These are phyloP conservation scores for Candida qinlingensis DNA, from an alignment of 805 yeast species.

Conservation along the genomic window DNA sequence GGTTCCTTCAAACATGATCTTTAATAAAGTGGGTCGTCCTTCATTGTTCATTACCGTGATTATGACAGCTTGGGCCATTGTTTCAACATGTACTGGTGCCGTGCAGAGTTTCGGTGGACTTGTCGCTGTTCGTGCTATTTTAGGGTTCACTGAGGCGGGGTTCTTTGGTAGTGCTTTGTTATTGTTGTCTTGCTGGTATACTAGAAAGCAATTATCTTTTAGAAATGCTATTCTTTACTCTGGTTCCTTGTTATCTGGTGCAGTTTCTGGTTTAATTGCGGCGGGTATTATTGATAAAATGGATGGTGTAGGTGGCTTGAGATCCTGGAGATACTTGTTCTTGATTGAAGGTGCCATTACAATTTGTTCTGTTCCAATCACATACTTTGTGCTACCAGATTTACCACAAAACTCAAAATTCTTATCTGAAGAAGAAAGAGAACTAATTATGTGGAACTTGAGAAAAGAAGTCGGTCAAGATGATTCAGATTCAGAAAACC, in stretches of 20 bases:
- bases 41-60: constrained; percentile 42
- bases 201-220: constrained; percentile 42
- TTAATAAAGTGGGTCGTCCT: constrained; percentile 43
- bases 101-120: constrained; percentile 26
- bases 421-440: constrained; percentile 40
- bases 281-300: constrained; percentile 44
- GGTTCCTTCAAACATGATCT: constrained; percentile 41
- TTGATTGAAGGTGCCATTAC: constrained; percentile 53
- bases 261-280: constrained; percentile 49
- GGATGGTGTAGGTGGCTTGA: constrained; percentile 36
- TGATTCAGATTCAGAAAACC: constrained; percentile 21
- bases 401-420: constrained; percentile 46
- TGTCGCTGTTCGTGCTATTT: constrained; percentile 30
- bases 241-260: constrained; percentile 47
- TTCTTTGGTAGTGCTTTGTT: constrained; percentile 46
- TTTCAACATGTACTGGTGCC: constrained; percentile 34
- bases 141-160: constrained; percentile 44
- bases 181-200: constrained; percentile 52
- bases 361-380: constrained; percentile 41
- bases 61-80: constrained; percentile 43
- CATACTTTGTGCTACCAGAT: constrained; percentile 45
- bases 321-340: constrained; percentile 53
- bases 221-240: constrained; percentile 46
- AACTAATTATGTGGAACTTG: constrained; percentile 25
- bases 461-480: constrained; percentile 25